Evolutionary conservation across 2,329 filamentous ascomycete species (phyloP), one percentile per base, ranked within the genome.

Genomic region (Spiromastix sp.): DNA sequence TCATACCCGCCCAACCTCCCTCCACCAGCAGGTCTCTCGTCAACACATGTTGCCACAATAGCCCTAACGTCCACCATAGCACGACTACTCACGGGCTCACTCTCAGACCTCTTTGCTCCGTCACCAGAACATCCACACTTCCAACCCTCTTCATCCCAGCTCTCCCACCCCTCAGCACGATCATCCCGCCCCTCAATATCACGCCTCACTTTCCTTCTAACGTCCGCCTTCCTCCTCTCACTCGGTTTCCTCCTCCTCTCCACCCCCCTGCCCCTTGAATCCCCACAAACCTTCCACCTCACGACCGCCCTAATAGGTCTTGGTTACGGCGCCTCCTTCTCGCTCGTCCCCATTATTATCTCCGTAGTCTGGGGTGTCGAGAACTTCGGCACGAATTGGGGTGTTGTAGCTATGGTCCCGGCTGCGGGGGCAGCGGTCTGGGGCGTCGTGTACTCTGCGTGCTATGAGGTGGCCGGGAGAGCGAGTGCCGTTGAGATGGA

Each of bases 371-470:
- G 91, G 91, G 91, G 91, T 17, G 86, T 94, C 0, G 87, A 96
- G 65, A 98, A 96, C 56, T 96, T 98, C 55, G 91, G 85, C 39
- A 98, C 91, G 0, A 96, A 98, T 50, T 98, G 89, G 78, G 91
- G 91, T 7, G 87, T 96, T 42, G 78, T 96, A 5, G 86, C 87
- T 27, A 91, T 93, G 68, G 79, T 89, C 38, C 91, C 91, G 2
- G 91, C 91, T 0, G 62, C 82, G 0, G 91, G 89, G 0, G 86
- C 89, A 0, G 85, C 85, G 0, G 71, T 94, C 20, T 98, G 89
- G 86, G 85, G 87, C 0, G 59, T 91, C 1, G 66, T 95, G n/a
- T 98, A 96, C 56, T 85, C 82, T 31, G 47, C 40, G 19, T 54
- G 48, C 13, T 62, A 63, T 37, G 58, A 62, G 46, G 52, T 42